Conservation (phyloP, 345 rosid species). For the Psidium friedrichsthalianum region DNA sequence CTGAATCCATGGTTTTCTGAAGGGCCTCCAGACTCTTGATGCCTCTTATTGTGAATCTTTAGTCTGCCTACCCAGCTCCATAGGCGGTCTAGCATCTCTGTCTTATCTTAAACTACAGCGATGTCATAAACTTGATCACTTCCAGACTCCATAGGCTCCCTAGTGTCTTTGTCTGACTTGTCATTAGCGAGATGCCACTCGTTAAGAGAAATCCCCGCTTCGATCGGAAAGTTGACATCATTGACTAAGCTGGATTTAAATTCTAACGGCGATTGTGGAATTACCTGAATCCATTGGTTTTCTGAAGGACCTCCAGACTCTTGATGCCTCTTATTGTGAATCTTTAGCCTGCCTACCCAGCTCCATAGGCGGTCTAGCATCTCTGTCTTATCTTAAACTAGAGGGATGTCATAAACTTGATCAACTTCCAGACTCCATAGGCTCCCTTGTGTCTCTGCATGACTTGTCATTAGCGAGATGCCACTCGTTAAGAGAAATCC, state of each 20-base stretch:
- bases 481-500: too few species aligned
- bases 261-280: neutral
- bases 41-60: neutral
- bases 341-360: neutral
- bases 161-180: neutral
- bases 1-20: too few species aligned
- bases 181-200: rapidly evolving
- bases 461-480: too few species aligned
- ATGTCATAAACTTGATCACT: too few species aligned
- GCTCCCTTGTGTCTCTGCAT: too few species aligned
- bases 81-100: neutral
- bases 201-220: neutral
- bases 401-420: too few species aligned
- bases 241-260: neutral
- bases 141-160: too few species aligned
- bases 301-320: neutral
- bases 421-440: too few species aligned
- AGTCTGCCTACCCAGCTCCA: neutral
- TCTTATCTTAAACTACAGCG: too few species aligned
- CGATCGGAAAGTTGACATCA: neutral
- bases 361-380: too few species aligned
- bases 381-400: too few species aligned
- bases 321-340: neutral
- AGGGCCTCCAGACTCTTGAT: neutral
- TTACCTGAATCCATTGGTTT: neutral